Base-by-base conservation (phyloP, 2,329 filamentous ascomycete genomes). In the Aureobasidium sp. region DNA sequence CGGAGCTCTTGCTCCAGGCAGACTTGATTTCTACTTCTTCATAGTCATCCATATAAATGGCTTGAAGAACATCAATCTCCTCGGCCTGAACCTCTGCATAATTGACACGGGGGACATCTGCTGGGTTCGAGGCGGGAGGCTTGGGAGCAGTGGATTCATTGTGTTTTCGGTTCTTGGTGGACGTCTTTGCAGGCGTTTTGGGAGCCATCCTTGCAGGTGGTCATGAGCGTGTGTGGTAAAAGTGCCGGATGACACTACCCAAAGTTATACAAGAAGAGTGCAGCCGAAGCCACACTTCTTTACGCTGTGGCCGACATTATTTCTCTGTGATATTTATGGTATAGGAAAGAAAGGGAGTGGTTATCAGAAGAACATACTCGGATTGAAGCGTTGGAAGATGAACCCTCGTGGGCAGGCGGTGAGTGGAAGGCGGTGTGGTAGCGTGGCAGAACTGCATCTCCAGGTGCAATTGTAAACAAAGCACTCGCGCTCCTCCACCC, bases 21-120 rank as follows among this genome's bases (percentile, higher is more conserved):
- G 84, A 82, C 63, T 83, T 83, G 55, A 83, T 82, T 69, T 87
- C 84, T 68, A 91, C 83, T 71, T 88, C 85, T 67, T 88, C 81
- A 70, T 91, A 97, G 71, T 97, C 92, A 63, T 96, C 90, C 67
- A 87, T 88, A 71, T 94, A 97, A 53, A 97, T 95, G 45, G 93
- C 89, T 69, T 88, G 82, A 63, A 97, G 80, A 48, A 86, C 93
- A 71, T 94, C 84, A 62, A 96, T 81, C 77, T 97, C 94, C 71
- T 96, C 89, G 69, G 88, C 81, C 76, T 97, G 94, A 37, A 89
- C 85, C 75, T 95, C 88, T 66, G 86, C 84, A 76, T 97, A 96
- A 70, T 91, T 79, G 62, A 81, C 81, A 42, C 76, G 61, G 41
- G 41, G 32, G n/a, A 11, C 54, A 21, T 49, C 55, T n/a, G 54